Evolutionary conservation across 2,329 filamentous ascomycete genomes (phyloP), one percentile per base, ranked within the genome.

Genomic region (Elsinoe fawcettii): DNA sequence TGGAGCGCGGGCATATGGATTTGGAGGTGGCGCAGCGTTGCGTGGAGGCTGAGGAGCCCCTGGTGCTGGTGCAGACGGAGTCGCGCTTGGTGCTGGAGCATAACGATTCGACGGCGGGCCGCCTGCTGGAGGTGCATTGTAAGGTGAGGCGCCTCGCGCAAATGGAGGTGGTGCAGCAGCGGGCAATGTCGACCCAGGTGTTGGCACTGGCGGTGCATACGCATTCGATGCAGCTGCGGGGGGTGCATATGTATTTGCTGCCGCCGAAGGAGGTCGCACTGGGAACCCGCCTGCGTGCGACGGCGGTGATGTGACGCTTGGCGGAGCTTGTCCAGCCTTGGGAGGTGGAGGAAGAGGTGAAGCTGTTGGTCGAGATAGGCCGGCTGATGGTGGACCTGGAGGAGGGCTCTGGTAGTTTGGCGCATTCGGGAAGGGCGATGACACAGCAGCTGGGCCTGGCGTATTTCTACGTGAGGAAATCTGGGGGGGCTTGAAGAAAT

Each of bases 331-430:
- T 30, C 83, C 78, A 51, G 85, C 89, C 75, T 95, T 96, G 4
- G 92, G 90, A 53, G 91, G 90, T 37, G 90, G 88, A 6, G 87
- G 87, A 27, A 88, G 83, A 54, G 89, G 88, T 46, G 87, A 86
- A 39, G 82, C 80, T 64, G 81, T 79, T 62, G 80, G 82, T 58
- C 80, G 79, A 58, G 73, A 79, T 62, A 80, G 88, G 8, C 61
- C 60, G 7, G 82, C 75, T 39, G 79, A 76, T n/a, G 78, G 80
- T 16, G 25, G 25, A 18, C 80, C 78, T 55, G 85, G 84, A 16
- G 81, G 79, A 58, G 79, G 73, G 16, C 76, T 67, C 59, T 64
- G 67, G 22, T 75, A 69, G 60, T 75, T 74, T 59, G 79, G 78
- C 66, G 88, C 68, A 63, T 81, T 82, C 1, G 83, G 80, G 75